Percentiles rank a stretch among this genome's conserved stretches.
These are phyloP conservation scores for Pythium dissimile DNA, from an alignment of 352 stramenopile species.

Conservation along the genomic window DNA sequence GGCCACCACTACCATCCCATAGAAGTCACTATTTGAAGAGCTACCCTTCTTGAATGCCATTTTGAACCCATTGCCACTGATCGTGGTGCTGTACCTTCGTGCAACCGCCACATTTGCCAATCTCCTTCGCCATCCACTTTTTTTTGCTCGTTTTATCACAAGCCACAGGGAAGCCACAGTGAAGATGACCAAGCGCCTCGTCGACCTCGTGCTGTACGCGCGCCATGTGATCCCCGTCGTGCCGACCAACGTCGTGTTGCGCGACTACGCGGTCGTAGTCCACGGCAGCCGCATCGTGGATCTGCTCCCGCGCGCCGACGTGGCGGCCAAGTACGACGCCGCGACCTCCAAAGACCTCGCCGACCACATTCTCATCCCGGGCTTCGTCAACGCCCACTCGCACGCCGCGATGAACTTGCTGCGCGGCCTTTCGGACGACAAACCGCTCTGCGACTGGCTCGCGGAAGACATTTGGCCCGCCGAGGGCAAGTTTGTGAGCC, in stretches of 20 bases:
- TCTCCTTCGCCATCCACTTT: background rate
- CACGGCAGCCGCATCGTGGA: constrained; percentile 67
- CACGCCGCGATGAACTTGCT: constrained; percentile 86
- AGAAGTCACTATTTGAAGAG: background rate
- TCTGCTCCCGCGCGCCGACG: constrained; percentile 59
- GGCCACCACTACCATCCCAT: background rate
- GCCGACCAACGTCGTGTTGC: constrained; percentile 60
- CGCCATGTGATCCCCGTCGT: constrained; percentile 80
- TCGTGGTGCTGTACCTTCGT: constrained; percentile 9
- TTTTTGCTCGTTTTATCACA: background rate
- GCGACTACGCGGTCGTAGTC: constrained; percentile 76
- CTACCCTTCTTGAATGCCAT: constrained; percentile 10
- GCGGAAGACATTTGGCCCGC: constrained; percentile 83
- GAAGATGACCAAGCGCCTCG: constrained; percentile 24
- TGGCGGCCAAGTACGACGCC: constrained; percentile 43
- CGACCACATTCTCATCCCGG: constrained; percentile 77
- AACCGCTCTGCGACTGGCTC: constrained; percentile 81
- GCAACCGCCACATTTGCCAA: constrained; percentile 2
- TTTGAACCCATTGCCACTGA: constrained; percentile 1
- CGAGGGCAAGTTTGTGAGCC: constrained; percentile 69
- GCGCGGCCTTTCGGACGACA: constrained; percentile 85
- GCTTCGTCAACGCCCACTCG: constrained; percentile 86
- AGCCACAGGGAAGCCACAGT: too few relatives aligned
- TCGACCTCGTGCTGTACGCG: constrained; percentile 77
- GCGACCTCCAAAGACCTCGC: constrained; percentile 38